Base-by-base conservation (phyloP, 306 rosid species). In the Vigna nakashimae region DNA sequence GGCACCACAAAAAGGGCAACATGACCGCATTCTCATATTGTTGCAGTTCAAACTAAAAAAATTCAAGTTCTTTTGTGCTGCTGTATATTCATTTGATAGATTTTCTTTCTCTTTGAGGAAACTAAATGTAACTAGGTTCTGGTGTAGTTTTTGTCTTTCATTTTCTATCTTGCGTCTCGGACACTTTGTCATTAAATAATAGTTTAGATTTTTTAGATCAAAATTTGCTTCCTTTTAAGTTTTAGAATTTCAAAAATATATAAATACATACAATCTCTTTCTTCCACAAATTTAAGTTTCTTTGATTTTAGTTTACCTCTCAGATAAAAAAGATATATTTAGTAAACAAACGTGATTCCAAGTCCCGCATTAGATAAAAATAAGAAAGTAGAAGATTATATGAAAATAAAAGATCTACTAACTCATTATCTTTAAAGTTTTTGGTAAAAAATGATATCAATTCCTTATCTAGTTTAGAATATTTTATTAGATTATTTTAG, bases 61-160 rank as follows among this genome's bases (percentile, higher is more conserved):
- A 24, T 30, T 50, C 30, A 26, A 69, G 14, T 43, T 70, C 9
- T 63, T 32, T 53, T 15, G 53, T 42, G 52, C 38, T 51, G 52
- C 38, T 9, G 12, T 75, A 48, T 20, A 58, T 53, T 67, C 45
- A 34, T 12, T 45, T 73, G 2, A 2, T 36, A 69, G n/a, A 40
- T 69, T 32, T 50, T 82, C 34, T 38, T 30, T 14, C 20, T 36
- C 67, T 34, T 73, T 55, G 16, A 45, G 55, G 30, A 42, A 28
- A 36, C 73, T 69, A 9, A 11, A n/a, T 70, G n/a, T 24, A 49
- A 40, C 51, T 7, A 14, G 2, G 59, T 53, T 76, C 76, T 62
- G 40, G 22, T 5, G 20, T 3, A 5, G 8, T 51, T 71, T 81
- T 0, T n/a, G n/a, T 48, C 1, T 9, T 79, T 60, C 14, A 60